Percentiles rank a stretch among this genome's conserved stretches.
Evolutionary conservation across 805 yeast genomes (phyloP).

Genomic region (Kazachstania taianensis): DNA sequence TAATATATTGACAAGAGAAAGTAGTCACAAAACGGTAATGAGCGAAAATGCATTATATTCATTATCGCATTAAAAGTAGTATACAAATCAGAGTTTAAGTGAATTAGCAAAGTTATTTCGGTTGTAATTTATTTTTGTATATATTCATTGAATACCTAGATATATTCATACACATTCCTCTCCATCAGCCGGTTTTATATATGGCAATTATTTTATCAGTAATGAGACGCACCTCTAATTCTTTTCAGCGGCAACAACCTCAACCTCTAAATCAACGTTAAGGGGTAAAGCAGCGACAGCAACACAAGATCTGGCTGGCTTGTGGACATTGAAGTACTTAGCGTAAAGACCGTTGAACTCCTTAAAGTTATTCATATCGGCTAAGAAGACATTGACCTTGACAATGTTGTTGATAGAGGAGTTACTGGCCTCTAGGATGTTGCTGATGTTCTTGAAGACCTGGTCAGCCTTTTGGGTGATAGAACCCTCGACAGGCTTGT

Average conservation of each 20-base stretch:
- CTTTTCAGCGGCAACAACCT: conserved; percentile 75
- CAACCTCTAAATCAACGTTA: conserved; percentile 76
- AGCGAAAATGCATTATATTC: too few species aligned
- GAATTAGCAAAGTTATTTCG: too few species aligned
- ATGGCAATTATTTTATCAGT: background rate
- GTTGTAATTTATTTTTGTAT: conserved; percentile 4
- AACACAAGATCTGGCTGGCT: conserved; percentile 96
- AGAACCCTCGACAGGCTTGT: conserved; percentile 65
- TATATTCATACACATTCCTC: too few species aligned
- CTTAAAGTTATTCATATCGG: conserved; percentile 78
- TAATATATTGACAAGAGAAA: too few species aligned
- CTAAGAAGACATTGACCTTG: conserved; percentile 76
- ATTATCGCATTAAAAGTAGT: too few species aligned
- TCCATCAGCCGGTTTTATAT: too few species aligned
- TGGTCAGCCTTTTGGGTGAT: conserved; percentile 69
- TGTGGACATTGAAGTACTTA: conserved; percentile 59
- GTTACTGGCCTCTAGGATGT: conserved; percentile 72
- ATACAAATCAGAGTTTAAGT: background rate
- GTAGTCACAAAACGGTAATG: too few species aligned
- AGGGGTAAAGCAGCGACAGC: conserved; percentile 87
- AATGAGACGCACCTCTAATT: conserved; percentile 1
- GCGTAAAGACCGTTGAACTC: conserved; percentile 78
- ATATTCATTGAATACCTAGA: too few species aligned
- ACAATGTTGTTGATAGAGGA: conserved; percentile 74
- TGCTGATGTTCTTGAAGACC: conserved; percentile 53